phyloP scores from a whole-genome alignment of 352 stramenopile species.

The Globisporangium uncinulatum region DNA sequence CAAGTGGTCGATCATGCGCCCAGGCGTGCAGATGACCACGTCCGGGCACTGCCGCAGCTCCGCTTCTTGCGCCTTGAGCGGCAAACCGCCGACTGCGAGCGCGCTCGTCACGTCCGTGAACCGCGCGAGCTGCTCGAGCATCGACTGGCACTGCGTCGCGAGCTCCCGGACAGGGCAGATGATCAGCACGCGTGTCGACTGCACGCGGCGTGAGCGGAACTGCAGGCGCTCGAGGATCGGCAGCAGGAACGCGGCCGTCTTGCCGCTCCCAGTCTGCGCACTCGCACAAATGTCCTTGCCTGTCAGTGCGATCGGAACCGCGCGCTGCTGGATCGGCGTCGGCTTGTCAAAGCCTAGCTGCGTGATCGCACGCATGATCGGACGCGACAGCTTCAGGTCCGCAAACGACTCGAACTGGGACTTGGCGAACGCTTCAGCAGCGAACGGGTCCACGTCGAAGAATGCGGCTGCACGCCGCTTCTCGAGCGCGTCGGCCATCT shows the following conservation, averaged over 20 bases:
- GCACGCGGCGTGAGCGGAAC: conserved; percentile 83
- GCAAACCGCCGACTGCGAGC: conserved; percentile 92
- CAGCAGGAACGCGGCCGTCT: conserved; percentile 98
- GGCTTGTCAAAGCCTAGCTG: conserved; percentile 96
- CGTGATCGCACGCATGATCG: conserved; percentile 94
- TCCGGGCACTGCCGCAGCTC: conserved; percentile 95
- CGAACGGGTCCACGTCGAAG: conserved; percentile 77
- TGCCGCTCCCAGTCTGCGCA: conserved; percentile 96
- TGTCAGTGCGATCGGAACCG: conserved; percentile 92
- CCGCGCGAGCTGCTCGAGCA: conserved; percentile 93
- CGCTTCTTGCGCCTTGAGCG: conserved; percentile 90
- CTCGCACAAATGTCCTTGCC: conserved; percentile 98
- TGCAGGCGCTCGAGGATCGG: conserved; percentile 96
- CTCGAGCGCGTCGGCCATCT: conserved; percentile 72
- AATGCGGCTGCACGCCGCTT: conserved; percentile 77
- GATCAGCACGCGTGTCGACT: conserved; percentile 94
- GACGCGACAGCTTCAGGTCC: conserved; percentile 95
- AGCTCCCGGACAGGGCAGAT: conserved; percentile 97
- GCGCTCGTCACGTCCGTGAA: conserved; percentile 94
- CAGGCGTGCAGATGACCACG: conserved; percentile 97
- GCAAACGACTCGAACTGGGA: conserved; percentile 92
- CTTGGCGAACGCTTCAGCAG: conserved; percentile 70
- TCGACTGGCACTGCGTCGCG: conserved; percentile 93
- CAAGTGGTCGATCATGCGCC: conserved; percentile 97
- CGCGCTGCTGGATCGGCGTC: conserved; percentile 92